Percentiles rank a stretch among this genome's conserved stretches.
These are phyloP conservation scores for Senna tora DNA, from an alignment of 306 rosid genomes.

Conservation along the genomic window DNA sequence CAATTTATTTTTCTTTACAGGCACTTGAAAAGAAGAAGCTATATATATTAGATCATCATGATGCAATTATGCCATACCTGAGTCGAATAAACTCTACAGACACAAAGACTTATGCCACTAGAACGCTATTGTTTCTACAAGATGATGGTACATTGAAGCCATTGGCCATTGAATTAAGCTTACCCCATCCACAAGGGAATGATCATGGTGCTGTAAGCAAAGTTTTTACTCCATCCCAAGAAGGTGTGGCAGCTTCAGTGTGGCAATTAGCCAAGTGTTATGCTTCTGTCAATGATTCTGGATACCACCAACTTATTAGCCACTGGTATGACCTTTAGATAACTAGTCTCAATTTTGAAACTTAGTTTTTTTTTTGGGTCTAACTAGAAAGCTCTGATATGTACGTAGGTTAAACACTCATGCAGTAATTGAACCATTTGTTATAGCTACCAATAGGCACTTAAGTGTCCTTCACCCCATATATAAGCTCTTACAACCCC, in stretches of 20 bases:
- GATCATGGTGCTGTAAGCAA: slow-evolving; percentile 72
- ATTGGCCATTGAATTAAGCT: slow-evolving; percentile 85
- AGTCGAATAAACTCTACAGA: slow-evolving; percentile 77
- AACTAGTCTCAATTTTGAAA: slow-evolving; percentile 1
- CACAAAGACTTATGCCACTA: slow-evolving; percentile 77
- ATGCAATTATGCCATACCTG: slow-evolving; percentile 77
- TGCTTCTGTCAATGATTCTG: slow-evolving; percentile 88
- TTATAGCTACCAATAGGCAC: slow-evolving; percentile 82
- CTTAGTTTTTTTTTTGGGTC: slow-evolving; percentile 7
- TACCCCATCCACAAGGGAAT: slow-evolving; percentile 89
- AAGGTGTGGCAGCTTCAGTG: slow-evolving; percentile 64
- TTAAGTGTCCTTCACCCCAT: slow-evolving; percentile 85
- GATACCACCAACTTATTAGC: slow-evolving; percentile 90
- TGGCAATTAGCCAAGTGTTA: slow-evolving; percentile 98
- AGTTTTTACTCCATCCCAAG: slow-evolving; percentile 68
- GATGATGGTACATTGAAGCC: slow-evolving; percentile 84
- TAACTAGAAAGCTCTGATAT: slow-evolving; percentile 22
- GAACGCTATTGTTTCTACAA: slow-evolving; percentile 80
- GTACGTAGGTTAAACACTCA: slow-evolving; percentile 83
- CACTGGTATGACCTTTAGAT: slow-evolving; percentile 69
- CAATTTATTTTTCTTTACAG: slow-evolving; percentile 40
- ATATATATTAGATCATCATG: slow-evolving; percentile 87
- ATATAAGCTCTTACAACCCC: slow-evolving; percentile 85
- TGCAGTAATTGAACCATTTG: slow-evolving; percentile 93
- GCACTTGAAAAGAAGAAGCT: slow-evolving; percentile 66